Evolutionary conservation across 768 basidiomycete genomes (phyloP), one percentile per base, ranked within the genome.

Genomic region (Boletus patriciae): DNA sequence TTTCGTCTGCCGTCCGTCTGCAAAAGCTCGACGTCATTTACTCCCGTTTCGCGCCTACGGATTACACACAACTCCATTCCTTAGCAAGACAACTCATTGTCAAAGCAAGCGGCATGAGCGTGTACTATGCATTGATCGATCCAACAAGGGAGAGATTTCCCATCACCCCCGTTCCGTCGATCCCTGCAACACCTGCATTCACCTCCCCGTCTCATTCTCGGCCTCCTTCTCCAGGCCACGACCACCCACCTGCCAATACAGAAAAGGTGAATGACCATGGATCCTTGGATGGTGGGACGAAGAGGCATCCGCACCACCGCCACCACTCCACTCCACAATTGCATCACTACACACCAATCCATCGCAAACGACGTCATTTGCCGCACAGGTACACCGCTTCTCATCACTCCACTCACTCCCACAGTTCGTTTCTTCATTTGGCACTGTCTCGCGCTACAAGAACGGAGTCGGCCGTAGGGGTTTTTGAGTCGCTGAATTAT

Each of bases 401-500:
- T 36, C 62, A 68, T 51, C 64, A 69, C 54, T 46, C 67, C 5
- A 63, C 72, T 49, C 74, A 77, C 33, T 66, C 59, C 5, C 76
- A 79, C 36, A 66, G 70, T 12, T 76, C 78, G 7, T 63, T 80
- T 23, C 65, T 78, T 37, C 76, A 77, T 50, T 57, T 77, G 11
- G 67, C 79, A 0, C 57, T 75, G 15, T 65, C 69, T 29, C 73
- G 63, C 27, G 54, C 60, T 12, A 55, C 66, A 31, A 74, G 69
- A 60, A 62, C 60, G 19, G 85, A 89, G 63, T 73, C 77, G 31
- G 80, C 80, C 0, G 89, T 90, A 1, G 89, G 87, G 2, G 83
- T 88, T 15, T 90, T 90, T 57, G 88, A 90, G 72, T 82, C 81
- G 3, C 83, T 88, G 61, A 72, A 81, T 29, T 90, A 89, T 66